Conservation (phyloP, 2,329 filamentous ascomycete species). For the Pseudomassariella vexata region DNA sequence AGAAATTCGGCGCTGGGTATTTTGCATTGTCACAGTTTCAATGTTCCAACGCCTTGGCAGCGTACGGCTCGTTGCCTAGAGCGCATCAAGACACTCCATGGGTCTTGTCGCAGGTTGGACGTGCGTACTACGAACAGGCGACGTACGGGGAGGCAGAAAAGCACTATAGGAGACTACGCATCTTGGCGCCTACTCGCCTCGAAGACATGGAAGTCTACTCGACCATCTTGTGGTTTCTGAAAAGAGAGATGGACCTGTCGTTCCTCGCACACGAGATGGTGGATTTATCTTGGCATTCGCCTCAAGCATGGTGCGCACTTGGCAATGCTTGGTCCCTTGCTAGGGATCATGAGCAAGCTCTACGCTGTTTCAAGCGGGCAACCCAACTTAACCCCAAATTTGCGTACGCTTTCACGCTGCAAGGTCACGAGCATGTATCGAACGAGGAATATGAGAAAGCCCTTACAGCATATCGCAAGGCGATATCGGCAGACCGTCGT, state of each 20-base stretch:
- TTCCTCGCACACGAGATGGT: conserved; percentile 88
- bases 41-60: conserved; percentile 69
- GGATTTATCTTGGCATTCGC: conserved; percentile 80
- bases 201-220: conserved; percentile 99
- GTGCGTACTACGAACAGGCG: conserved; percentile 85
- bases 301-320: conserved; percentile 91
- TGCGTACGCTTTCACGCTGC: conserved; percentile 91
- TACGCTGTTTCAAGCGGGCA: conserved; percentile 90
- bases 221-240: conserved; percentile 97
- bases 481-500: conserved; percentile 77
- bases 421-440: conserved; percentile 90
- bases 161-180: conserved; percentile 73
- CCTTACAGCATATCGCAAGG: conserved; percentile 76
- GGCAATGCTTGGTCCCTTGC: conserved; percentile 93
- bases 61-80: conserved; percentile 64
- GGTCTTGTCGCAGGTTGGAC: conserved; percentile 86
- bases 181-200: conserved; percentile 72
- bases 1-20: conserved; percentile 76
- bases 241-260: conserved; percentile 84
- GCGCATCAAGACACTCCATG: conserved; percentile 85
- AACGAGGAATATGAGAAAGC: conserved; percentile 98
- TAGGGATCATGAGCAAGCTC: conserved; percentile 87
- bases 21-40: conserved; percentile 73
- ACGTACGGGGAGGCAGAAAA: conserved; percentile 83
- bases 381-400: conserved; percentile 87